Conservation (phyloP, 2,329 filamentous ascomycete genomes). For the Aulographum hederae region DNA sequence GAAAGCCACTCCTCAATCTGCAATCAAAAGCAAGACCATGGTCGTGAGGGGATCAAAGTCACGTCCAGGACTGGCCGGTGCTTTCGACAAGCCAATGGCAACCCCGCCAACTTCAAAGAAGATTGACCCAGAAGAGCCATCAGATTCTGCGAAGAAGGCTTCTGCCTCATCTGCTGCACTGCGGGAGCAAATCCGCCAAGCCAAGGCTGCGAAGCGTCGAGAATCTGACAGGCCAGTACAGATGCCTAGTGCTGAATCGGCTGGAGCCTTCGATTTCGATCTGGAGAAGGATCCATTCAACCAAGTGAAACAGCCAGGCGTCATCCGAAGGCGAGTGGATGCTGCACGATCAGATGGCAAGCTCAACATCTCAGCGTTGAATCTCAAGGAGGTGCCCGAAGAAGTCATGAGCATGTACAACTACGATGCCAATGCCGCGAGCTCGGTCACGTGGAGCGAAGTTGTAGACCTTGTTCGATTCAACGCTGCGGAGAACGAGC, state of each 20-base stretch:
- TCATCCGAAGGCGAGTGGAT: conserved; percentile 55
- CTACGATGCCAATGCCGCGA: conserved; percentile 40
- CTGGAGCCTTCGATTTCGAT: conserved; percentile 28
- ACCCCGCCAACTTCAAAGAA: not conserved
- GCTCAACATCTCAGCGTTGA: conserved; percentile 76
- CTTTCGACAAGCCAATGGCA: conserved; percentile 15
- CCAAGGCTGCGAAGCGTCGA: conserved; percentile 50
- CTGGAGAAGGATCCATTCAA: conserved; percentile 59
- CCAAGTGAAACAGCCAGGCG: conserved; percentile 52
- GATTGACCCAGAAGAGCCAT: conserved; percentile 6
- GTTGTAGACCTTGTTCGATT: conserved; percentile 73
- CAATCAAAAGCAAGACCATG: conserved; percentile 19
- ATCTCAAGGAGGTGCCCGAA: conserved; percentile 57
- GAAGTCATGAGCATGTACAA: conserved; percentile 89
- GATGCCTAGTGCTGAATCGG: no score
- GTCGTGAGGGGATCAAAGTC: conserved; percentile 13
- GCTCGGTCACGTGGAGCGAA: conserved; percentile 68
- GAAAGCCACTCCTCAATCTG: conserved; percentile 12
- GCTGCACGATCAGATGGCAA: conserved; percentile 59
- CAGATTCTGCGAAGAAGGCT: conserved; percentile 17
- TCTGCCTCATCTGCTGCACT: conserved; percentile 62
- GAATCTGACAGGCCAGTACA: conserved; percentile 3
- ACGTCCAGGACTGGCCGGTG: conserved; percentile 13
- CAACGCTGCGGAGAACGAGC: conserved; percentile 76
- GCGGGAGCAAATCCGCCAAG: conserved; percentile 81